Evolutionary conservation across 306 rosid genomes (phyloP), one percentile per base, ranked within the genome.

Genomic region (Abrus pulchellus): DNA sequence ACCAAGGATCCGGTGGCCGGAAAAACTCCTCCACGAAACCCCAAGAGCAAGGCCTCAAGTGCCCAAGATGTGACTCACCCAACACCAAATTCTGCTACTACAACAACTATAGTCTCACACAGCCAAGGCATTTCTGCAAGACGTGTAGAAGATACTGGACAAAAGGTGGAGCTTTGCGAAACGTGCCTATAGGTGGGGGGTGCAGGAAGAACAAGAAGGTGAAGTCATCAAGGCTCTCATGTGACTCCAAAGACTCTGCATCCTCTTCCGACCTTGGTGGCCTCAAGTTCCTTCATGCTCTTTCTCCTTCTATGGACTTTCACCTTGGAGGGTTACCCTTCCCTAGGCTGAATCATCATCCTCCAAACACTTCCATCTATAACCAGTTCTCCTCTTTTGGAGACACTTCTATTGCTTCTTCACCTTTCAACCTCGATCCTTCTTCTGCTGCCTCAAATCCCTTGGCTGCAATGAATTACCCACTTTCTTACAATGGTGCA

Each of bases 61-160:
- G 99, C 29, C 99, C 99, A 0, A 57, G 99, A 43, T 95, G 99
- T 54, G 96, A 93, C 67, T 95, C 99, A 0, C 93, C 97, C 47
- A 93, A 93, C 91, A 95, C 99, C 32, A 95, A 95, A 68, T 95
- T 95, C 90, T 95, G 99, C 76, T 95, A 95, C 94, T 95, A 91
- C 92, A 95, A 95, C 88, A 95, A 95, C 81, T 95, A 95, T 87
- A 93, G 97, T 83, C 94, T 95, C 53, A 91, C 96, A 4, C 99
- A 95, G 82, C 99, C 99, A 0, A 68, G 99, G 41, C 97, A 92
- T 74, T 95, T 95, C 88, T 95, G 99, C 90, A 95, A 95, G 83
- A 95, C 98, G 1, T 95, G 99, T 68, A 82, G 99, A 47, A 83
- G 99, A 56, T 95, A 95, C 87, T 95, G 99, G 99, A 95, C 99